Conservation (phyloP, 768 basidiomycete genomes). For the Suillus subaureus region DNA sequence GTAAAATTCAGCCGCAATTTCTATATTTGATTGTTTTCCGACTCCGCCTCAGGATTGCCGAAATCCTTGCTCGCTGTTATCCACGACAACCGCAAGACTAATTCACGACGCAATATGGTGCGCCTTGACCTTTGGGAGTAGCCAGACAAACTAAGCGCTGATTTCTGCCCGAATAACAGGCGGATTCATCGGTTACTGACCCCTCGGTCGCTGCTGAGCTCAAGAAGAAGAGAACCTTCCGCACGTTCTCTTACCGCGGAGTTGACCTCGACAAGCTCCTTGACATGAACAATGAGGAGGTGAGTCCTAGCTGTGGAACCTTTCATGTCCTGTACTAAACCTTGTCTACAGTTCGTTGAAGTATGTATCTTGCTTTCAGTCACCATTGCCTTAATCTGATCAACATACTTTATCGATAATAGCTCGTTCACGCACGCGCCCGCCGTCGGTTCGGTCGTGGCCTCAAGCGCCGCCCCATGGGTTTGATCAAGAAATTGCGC, state of each 20-base stretch:
- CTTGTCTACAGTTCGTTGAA: slow-evolving; percentile 66
- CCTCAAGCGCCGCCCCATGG: slow-evolving; percentile 97
- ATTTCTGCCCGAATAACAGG: slow-evolving; percentile 45
- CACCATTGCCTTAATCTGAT: slow-evolving; percentile 9
- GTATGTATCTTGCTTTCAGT: slow-evolving; percentile 44
- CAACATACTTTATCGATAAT: slow-evolving; percentile 2
- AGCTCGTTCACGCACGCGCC: slow-evolving; percentile 98
- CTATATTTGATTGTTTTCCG: slow-evolving; percentile 26
- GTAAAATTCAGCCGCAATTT: slow-evolving; percentile 43
- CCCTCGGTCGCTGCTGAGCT: slow-evolving; percentile 92
- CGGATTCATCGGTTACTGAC: slow-evolving; percentile 85
- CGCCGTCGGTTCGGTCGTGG: slow-evolving; percentile 99
- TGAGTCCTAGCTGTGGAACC: slow-evolving; percentile 39
- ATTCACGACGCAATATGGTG: slow-evolving; percentile 37
- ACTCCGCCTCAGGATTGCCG: slow-evolving; percentile 23
- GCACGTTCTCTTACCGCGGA: slow-evolving; percentile 98
- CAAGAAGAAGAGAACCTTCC: slow-evolving; percentile 99
- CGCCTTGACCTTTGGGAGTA: slow-evolving; percentile 10
- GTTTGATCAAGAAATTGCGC: slow-evolving; percentile 98
- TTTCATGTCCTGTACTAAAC: neutral
- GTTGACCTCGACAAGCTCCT: slow-evolving; percentile 98
- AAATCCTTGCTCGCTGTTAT: slow-evolving; percentile 18
- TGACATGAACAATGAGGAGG: slow-evolving; percentile 94
- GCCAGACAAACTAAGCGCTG: neutral
- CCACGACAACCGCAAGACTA: slow-evolving; percentile 29